These are phyloP conservation scores for Plasmodium vivax DNA, from an alignment of 169 alveolate genomes.

Conservation along the genomic window DNA sequence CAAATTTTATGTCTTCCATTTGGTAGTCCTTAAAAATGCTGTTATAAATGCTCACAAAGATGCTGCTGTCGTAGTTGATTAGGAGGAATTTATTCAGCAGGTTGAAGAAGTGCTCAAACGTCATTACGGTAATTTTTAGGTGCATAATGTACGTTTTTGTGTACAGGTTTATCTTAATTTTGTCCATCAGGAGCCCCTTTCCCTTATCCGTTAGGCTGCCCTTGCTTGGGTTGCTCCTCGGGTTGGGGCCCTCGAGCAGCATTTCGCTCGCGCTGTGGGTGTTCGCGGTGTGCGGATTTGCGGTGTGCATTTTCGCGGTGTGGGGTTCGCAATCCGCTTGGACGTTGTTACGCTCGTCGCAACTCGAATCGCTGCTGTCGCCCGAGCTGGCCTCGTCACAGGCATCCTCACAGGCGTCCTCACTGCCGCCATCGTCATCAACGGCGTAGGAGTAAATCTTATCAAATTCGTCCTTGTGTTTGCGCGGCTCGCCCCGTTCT, in stretches of 20 bases:
- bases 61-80: slow-evolving; percentile 33
- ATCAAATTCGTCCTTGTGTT: slow-evolving; percentile 8
- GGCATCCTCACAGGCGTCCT: slow-evolving; percentile 10
- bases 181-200: slow-evolving; percentile 26
- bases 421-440: slow-evolving; percentile 6
- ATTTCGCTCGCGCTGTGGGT: background rate
- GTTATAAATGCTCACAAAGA: slow-evolving; percentile 66
- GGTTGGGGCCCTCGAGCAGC: background rate
- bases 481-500: background rate
- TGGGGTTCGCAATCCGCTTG: background rate
- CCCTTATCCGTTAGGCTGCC: background rate
- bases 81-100: slow-evolving; percentile 53
- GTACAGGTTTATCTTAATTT: slow-evolving; percentile 41
- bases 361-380: slow-evolving; percentile 19
- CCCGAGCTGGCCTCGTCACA: background rate
- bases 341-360: background rate
- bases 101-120: slow-evolving; percentile 73
- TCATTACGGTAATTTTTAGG: slow-evolving; percentile 47
- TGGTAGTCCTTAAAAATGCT: slow-evolving; percentile 47
- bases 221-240: background rate
- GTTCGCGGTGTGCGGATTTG: background rate
- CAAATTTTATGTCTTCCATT: slow-evolving; percentile 29
- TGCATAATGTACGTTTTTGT: slow-evolving; percentile 72
- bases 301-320: background rate
- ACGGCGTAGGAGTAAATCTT: slow-evolving; percentile 31